Evolutionary conservation across 2,329 filamentous ascomycete genomes (phyloP).

Genomic region (Colletotrichum simmondsii): DNA sequence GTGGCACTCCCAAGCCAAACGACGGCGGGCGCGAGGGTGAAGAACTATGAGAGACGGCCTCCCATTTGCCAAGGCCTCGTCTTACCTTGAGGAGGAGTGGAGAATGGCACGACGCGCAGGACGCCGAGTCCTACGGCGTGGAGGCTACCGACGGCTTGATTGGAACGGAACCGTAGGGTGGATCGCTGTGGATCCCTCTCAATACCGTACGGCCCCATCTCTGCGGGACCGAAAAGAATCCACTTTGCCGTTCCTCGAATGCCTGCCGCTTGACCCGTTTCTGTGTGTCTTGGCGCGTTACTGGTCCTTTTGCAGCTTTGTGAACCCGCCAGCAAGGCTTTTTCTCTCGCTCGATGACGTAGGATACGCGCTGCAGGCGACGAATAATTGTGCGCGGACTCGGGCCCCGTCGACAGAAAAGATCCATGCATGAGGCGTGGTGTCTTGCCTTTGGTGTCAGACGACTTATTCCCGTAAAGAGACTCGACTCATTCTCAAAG

Average conservation of each 20-base stretch:
- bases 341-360: background rate
- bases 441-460: background rate
- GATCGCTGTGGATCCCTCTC: background rate
- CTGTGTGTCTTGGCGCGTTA: background rate
- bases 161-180: background rate
- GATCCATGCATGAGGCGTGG: background rate
- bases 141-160: conserved; percentile 1
- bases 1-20: background rate
- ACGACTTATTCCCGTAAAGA: background rate
- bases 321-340: background rate
- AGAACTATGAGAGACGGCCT: background rate
- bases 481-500: background rate
- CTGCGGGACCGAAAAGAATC: background rate
- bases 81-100: background rate
- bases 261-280: conserved; percentile 5
- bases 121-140: background rate
- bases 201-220: background rate
- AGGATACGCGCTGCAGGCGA: background rate
- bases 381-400: background rate
- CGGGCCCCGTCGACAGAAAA: background rate
- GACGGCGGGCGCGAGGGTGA: background rate
- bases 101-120: background rate
- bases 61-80: background rate
- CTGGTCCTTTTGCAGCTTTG: background rate
- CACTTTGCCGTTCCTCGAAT: background rate